phyloP scores from a whole-genome alignment of 345 rosid genomes.

The Reutealis trisperma region DNA sequence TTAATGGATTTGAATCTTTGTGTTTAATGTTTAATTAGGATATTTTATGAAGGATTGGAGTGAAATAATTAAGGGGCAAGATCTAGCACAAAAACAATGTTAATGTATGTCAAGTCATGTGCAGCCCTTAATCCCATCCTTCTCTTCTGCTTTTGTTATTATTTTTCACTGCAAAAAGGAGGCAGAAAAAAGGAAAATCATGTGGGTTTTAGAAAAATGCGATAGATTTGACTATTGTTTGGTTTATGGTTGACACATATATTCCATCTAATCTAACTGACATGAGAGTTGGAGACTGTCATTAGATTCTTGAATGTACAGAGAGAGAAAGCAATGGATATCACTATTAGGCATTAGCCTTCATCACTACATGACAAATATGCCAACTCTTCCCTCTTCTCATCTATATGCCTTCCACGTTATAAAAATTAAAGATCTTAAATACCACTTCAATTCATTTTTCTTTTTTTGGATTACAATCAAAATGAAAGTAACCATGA shows the following conservation, averaged over 20 bases:
- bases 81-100: conserved; percentile 18
- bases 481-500: neutral
- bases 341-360: neutral
- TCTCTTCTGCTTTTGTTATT: neutral
- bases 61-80: neutral
- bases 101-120: conserved; percentile 15
- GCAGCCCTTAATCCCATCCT: neutral
- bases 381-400: conserved; percentile 14
- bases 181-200: neutral
- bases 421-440: neutral
- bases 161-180: neutral
- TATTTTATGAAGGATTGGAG: neutral
- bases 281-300: neutral
- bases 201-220: conserved; percentile 13
- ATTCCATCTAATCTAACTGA: conserved; percentile 27
- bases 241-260: conserved; percentile 9
- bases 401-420: too few relatives aligned
- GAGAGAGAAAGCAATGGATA: neutral
- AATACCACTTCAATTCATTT: neutral
- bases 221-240: conserved; percentile 10
- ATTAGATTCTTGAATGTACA: conserved; percentile 15
- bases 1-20: too few relatives aligned
- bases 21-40: neutral
- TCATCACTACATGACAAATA: conserved; percentile 16
- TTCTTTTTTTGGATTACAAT: neutral